Base-by-base conservation (phyloP, 2,329 filamentous ascomycete genomes). In the Ophiostoma ulmi region DNA sequence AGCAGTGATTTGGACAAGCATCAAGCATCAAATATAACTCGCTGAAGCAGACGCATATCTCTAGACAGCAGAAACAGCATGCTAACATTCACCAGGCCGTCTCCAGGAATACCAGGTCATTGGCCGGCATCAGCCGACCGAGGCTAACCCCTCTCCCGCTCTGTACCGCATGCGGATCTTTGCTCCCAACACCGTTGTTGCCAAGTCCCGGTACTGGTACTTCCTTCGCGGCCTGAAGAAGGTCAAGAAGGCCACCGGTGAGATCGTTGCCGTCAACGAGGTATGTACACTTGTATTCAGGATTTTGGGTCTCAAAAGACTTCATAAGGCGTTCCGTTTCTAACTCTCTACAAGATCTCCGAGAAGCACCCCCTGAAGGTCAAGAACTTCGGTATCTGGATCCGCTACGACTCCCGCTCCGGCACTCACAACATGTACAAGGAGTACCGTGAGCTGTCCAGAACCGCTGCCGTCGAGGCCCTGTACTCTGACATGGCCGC, bases 391-490 rank as follows among this genome's bases (percentile, higher is more conserved):
- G 95, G 95, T 83, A 90, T 99, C 90, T 99, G 96, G 96, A 91
- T 99, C 86, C 94, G 96, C 83, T 99, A 99, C 88, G 94, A 99
- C 87, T 99, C 96, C 75, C 94, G 95, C 85, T 98, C 95, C 79
- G 95, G 95, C 80, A 99, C 95, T 80, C 95, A 99, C 93, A 99
- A 99, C 91, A 99, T 99, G 95, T 99, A 99, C 93, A 98, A 98
- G 91, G 95, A 99, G 91, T 98, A 97, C 91, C 92, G 95, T 83
- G 95, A 98, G 89, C 92, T 98, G 89, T 94, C 92, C 82, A 89
- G 95, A 84, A 92, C 91, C 80, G 94, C 95, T 78, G 95, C 95
- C 77, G 94, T 98, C 80, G 92, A 98, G 86, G 86, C 94, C 78
- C 90, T 99, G 82, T 99, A 99, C 91, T 92, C 95, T 85, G 95